A percentile compares a stretch with the other conserved stretches of the same genome.
These are phyloP conservation scores for Conticribra guillardii DNA, from an alignment of 108 stramenopile genomes.

Conservation along the genomic window DNA sequence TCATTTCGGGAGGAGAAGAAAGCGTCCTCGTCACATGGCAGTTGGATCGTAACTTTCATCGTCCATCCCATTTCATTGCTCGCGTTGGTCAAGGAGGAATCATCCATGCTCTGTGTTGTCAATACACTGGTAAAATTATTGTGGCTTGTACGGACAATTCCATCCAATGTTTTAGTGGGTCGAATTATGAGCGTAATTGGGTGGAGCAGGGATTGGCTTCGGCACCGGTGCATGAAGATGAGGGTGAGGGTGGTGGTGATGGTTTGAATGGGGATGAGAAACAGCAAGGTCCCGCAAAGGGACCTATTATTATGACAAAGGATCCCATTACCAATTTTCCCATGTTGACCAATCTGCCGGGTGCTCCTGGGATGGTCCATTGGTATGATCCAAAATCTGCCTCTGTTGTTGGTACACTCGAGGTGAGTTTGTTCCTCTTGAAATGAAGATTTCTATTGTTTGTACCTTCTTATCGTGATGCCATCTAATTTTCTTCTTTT, in stretches of 20 bases:
- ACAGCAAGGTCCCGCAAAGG: background rate
- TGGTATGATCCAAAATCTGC: constrained; percentile 71
- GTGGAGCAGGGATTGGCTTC: constrained; percentile 67
- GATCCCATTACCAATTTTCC: constrained; percentile 45
- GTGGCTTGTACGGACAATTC: constrained; percentile 74
- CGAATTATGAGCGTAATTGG: constrained; percentile 68
- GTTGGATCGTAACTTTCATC: constrained; percentile 58
- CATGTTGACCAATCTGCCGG: constrained; percentile 47
- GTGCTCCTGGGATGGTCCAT: constrained; percentile 81
- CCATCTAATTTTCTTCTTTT: background rate
- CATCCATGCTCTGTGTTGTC: constrained; percentile 46
- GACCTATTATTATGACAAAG: constrained; percentile 35
- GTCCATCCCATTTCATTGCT: constrained; percentile 65
- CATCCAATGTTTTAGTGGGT: constrained; percentile 62
- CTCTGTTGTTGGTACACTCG: constrained; percentile 57
- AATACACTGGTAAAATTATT: constrained; percentile 43
- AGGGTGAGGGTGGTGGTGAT: constrained; percentile 1
- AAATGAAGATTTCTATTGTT: background rate
- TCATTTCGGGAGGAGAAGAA: constrained; percentile 84
- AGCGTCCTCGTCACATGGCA: constrained; percentile 82
- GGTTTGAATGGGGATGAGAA: constrained; percentile 6
- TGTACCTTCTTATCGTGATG: background rate
- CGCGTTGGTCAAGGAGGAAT: constrained; percentile 71
- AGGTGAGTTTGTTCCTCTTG: constrained; percentile 28
- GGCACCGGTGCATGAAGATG: constrained; percentile 23